Conservation (phyloP, 2,329 filamentous ascomycete species). For the Aspergillus alliaceus region DNA sequence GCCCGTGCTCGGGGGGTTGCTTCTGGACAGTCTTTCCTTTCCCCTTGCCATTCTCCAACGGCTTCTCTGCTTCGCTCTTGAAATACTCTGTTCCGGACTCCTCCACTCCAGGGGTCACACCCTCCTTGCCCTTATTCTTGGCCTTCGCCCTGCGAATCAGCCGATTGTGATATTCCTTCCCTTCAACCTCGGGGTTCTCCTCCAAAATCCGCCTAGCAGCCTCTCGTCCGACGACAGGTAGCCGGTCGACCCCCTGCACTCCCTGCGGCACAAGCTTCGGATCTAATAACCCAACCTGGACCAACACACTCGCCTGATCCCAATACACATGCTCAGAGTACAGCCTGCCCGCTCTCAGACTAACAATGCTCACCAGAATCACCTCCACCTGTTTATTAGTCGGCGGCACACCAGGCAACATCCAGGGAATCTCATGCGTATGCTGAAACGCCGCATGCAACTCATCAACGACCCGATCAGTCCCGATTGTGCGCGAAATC, state of each 20-base stretch:
- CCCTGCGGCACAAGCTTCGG: conserved; percentile 54
- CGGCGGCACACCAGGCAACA: conserved; percentile 58
- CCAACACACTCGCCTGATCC: conserved; percentile 62
- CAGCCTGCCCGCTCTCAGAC: conserved; percentile 53
- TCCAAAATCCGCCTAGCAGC: conserved; percentile 41
- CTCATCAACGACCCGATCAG: conserved; percentile 62
- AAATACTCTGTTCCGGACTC: conserved; percentile 25
- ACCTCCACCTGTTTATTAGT: conserved; percentile 59
- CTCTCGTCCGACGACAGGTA: conserved; percentile 43
- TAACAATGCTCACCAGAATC: conserved; percentile 57
- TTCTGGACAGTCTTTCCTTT: conserved; percentile 25
- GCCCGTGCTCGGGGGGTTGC: neutral
- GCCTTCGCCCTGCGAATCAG: conserved; percentile 29
- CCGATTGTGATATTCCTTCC: conserved; percentile 35
- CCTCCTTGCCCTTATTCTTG: conserved; percentile 12
- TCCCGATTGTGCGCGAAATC: conserved; percentile 58
- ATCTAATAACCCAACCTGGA: conserved; percentile 59
- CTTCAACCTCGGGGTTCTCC: conserved; percentile 36
- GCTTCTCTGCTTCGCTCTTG: conserved; percentile 22
- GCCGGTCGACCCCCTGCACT: conserved; percentile 37
- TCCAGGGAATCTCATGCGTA: conserved; percentile 57
- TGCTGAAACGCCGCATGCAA: conserved; percentile 59
- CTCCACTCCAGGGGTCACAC: conserved; percentile 16
- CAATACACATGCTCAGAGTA: conserved; percentile 62
- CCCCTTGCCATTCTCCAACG: conserved; percentile 7